A percentile compares a stretch with the other conserved stretches of the same genome.
Conservation (phyloP, 1,139 yeast genomes). For the Diutina ranongensis region DNA sequence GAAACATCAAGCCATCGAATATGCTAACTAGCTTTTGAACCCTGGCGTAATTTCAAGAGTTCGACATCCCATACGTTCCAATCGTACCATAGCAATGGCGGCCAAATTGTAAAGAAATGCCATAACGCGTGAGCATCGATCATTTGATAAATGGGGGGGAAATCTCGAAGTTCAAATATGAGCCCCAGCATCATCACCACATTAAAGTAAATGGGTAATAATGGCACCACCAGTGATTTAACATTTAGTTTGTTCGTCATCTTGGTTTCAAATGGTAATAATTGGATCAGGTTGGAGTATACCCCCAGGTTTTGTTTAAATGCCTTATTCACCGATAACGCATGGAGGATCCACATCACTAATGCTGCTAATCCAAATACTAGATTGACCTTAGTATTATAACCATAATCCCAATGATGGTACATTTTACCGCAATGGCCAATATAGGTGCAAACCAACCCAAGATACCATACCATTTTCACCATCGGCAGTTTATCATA, state of each 20-base stretch:
- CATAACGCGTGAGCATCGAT: slow-evolving; percentile 34
- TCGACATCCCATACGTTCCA: slow-evolving; percentile 43
- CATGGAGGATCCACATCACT: slow-evolving; percentile 25
- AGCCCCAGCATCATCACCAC: slow-evolving; percentile 24
- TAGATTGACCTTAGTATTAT: slow-evolving; percentile 26
- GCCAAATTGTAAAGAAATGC: slow-evolving; percentile 34
- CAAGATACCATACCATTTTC: slow-evolving; percentile 11
- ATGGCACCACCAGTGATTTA: slow-evolving; percentile 17
- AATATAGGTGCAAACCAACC: slow-evolving; percentile 8
- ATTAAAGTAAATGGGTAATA: slow-evolving; percentile 26
- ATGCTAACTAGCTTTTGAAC: no score
- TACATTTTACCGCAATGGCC: slow-evolving; percentile 20
- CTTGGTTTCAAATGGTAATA: slow-evolving; percentile 31
- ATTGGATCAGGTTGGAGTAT: slow-evolving; percentile 26
- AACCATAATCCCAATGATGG: slow-evolving; percentile 28
- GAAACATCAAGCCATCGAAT: no score
- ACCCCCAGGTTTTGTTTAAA: not conserved
- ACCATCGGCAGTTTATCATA: slow-evolving; percentile 10
- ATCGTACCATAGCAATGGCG: slow-evolving; percentile 34
- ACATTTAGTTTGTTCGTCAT: slow-evolving; percentile 22
- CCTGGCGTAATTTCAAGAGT: slow-evolving; percentile 5
- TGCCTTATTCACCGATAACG: slow-evolving; percentile 13
- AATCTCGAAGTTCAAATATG: slow-evolving; percentile 27
- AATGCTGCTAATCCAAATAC: slow-evolving; percentile 23
- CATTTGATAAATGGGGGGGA: slow-evolving; percentile 21